Conservation (phyloP, 495 filamentous ascomycete species). For the Penicillium flavigenum region DNA sequence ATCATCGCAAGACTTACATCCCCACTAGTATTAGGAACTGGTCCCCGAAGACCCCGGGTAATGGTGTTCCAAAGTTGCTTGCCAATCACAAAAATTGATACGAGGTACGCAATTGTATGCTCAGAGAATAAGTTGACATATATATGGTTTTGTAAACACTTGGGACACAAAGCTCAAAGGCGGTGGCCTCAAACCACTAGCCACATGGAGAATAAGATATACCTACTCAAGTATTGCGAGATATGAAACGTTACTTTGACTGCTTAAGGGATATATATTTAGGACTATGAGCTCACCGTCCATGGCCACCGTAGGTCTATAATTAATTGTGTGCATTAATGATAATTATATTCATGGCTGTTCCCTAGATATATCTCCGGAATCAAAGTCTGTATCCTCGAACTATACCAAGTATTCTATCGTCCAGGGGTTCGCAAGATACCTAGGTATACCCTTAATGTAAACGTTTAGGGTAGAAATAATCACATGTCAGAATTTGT, state of each 20-base stretch:
- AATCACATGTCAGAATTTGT: constrained; percentile 11
- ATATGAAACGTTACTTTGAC: neutral
- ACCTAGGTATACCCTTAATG: neutral
- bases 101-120: neutral
- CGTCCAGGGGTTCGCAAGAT: neutral
- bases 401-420: neutral
- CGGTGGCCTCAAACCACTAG: neutral
- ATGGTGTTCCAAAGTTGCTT: neutral
- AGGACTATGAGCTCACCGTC: neutral
- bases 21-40: neutral
- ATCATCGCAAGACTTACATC: neutral
- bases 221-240: neutral
- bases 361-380: neutral
- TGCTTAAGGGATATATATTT: neutral
- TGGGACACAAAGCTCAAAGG: neutral
- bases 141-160: neutral
- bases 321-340: neutral
- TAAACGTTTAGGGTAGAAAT: constrained; percentile 3
- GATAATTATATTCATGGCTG: neutral
- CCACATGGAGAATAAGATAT: neutral
- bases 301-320: neutral
- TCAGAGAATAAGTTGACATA: neutral
- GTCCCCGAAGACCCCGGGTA: neutral
- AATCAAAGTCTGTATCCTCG: neutral
- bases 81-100: neutral